phyloP scores from a whole-genome alignment of 257 asterid genomes.

The Primulina tabacum region DNA sequence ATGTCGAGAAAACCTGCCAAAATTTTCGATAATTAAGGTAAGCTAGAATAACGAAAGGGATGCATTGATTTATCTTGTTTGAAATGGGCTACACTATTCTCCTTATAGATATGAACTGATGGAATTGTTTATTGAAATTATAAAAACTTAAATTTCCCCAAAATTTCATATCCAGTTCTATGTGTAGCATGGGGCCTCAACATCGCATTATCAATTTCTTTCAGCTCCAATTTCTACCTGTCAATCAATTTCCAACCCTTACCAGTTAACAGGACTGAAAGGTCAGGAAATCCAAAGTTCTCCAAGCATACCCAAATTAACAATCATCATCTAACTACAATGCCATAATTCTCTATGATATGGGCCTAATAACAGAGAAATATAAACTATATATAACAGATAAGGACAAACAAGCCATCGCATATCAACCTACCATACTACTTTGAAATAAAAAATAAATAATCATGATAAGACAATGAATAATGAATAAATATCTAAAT shows the following conservation, averaged over 20 bases:
- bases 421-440: constrained; percentile 13
- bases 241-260: constrained; percentile 14
- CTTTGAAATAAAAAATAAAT: constrained; percentile 2
- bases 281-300: background rate
- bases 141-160: no score
- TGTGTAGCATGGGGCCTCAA: background rate
- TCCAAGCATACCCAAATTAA: constrained; percentile 6
- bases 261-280: background rate
- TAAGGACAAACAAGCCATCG: background rate
- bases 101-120: background rate
- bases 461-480: constrained; percentile 7
- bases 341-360: background rate
- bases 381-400: background rate
- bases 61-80: constrained; percentile 1
- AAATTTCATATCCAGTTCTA: background rate
- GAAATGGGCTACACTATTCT: background rate
- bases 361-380: background rate
- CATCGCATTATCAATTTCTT: background rate
- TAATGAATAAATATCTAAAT: constrained; percentile 9
- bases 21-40: constrained; percentile 19
- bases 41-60: constrained; percentile 4
- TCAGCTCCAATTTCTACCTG: background rate
- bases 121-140: no score
- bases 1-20: constrained; percentile 63
- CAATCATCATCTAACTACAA: background rate